A percentile compares a stretch with the other conserved stretches of the same genome.
phyloP scores from a whole-genome alignment of 805 yeast species.

The Nakazawaea ishiwadae region DNA sequence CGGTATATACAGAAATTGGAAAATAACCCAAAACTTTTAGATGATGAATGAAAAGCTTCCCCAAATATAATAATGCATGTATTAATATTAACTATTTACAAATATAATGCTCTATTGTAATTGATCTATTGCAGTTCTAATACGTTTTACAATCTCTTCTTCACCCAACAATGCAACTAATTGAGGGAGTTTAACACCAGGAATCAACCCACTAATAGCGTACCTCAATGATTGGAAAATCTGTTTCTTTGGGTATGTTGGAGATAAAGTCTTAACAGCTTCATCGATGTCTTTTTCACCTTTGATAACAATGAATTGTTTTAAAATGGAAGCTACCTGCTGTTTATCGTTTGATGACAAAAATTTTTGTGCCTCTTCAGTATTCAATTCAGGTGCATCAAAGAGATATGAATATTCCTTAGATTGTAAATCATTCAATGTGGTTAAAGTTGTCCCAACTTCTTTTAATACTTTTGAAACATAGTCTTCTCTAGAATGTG shows the following conservation, averaged over 20 bases:
- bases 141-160: conserved; percentile 27
- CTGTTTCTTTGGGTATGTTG: conserved; percentile 27
- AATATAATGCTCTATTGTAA: not conserved
- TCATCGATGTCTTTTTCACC: not conserved
- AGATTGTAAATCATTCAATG: conserved; percentile 45
- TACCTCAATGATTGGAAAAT: conserved; percentile 58
- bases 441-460: conserved; percentile 46
- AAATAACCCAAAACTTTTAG: conserved; percentile 80
- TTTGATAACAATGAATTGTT: conserved; percentile 10
- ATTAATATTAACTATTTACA: not conserved
- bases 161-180: conserved; percentile 53
- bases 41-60: too few relatives aligned
- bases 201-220: conserved; percentile 62
- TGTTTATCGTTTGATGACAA: conserved; percentile 16
- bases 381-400: conserved; percentile 23
- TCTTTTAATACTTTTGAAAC: conserved; percentile 34
- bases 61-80: too few relatives aligned
- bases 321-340: conserved; percentile 12
- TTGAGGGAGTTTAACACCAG: conserved; percentile 66
- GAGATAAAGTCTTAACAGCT: conserved; percentile 5
- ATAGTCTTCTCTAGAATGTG: conserved; percentile 23
- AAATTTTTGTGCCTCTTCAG: conserved; percentile 27
- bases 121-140: conserved; percentile 11
- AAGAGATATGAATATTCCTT: conserved; percentile 47
- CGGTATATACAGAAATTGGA: conserved; percentile 73